Evolutionary conservation across 2,329 filamentous ascomycete genomes (phyloP), one percentile per base, ranked within the genome.

Genomic region (Cladorrhinum sp.): DNA sequence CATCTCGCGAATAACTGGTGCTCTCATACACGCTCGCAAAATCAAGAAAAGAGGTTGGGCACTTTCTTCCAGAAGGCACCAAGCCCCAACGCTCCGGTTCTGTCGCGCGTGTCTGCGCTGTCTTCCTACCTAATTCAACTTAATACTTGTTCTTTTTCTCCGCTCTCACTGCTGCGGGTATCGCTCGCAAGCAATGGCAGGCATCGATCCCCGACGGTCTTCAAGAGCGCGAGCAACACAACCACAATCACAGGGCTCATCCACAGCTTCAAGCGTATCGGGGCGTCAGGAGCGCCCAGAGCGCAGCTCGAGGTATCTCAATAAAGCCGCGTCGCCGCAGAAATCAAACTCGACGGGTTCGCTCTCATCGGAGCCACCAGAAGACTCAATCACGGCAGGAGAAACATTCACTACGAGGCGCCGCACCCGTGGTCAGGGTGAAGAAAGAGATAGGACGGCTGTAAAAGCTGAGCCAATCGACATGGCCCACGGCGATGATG

Each of bases 221-320:
- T 95, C 93, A 76, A 88, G 94, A 83, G 92, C 92, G 80, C 90
- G 91, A 77, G 86, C 84, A 73, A 86, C 86, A 69, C 90, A 93
- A 80, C 84, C 87, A 71, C 85, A 86, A 77, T 86, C 88, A 70
- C 87, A 91, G 69, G 88, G 91, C 70, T 91, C 90, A 65, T 92
- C 90, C 65, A 86, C 89, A 55, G 87, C 91, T 48, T 93, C 87
- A 62, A 89, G 89, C 71, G 87, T 90, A 48, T 93, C 91, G 64
- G 84, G 83, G 69, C 90, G 91, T 71, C 82, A 82, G 62, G 92
- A 96, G 69, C 90, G 91, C 71, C 82, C 82, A 63, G 92, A 96
- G 69, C 86, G 91, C 74, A 86, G 80, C 72, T 89, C 89, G 55
- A 84, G 90, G 74, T 86, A 86, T 56, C 84, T 88, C 72, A 82